Base-by-base conservation (phyloP, 2,329 filamentous ascomycete species). In the Fusarium stilboides region DNA sequence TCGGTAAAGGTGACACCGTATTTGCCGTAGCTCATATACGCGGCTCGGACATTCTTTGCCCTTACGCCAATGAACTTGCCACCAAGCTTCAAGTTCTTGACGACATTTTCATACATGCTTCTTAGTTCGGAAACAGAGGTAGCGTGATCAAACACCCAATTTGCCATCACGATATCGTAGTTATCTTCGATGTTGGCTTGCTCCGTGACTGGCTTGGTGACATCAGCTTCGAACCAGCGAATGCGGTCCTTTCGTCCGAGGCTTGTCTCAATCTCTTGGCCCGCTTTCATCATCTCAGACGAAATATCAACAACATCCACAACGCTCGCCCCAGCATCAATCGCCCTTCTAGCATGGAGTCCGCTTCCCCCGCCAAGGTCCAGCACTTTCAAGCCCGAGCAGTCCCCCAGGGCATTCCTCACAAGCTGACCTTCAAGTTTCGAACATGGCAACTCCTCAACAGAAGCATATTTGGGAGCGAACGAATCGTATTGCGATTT, bases 401-500 rank as follows among this genome's bases (percentile, higher is more conserved):
- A 54, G 13, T 46, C 20, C 6, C 17, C 51, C 17, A 54, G 5
- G 9, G 51, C 51, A 33, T 46, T 46, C 1, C 2, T 24, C 8
- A 54, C 39, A 46, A 54, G 51, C 19, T 54, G 20, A 0, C 51
- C 51, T 17, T 54, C 51, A 0, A 54, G 20, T 26, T 54, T 54
- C 3, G 51, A 54, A 4, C 51, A 54, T 4, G 51, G 51, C 8
- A 54, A n/a, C 13, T 54, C 51, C 39, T 54, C 51, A 13, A 54
- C 40, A 46, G 51, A 54, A 6, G 51, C 51, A 54, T 54, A 54
- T 28, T 54, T 54, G 28, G 51, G 51, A 1, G 51, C 51, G 20
- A 54, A 54, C 20, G 28, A 54, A 36, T 54, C 28, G 39, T 54
- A 54, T 46, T 54, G 51, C 6, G 51, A 24, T 20, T 54, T 54